Evolutionary conservation across 2,329 filamentous ascomycete species (phyloP).

Genomic region (Ceratocystis huliohia): DNA sequence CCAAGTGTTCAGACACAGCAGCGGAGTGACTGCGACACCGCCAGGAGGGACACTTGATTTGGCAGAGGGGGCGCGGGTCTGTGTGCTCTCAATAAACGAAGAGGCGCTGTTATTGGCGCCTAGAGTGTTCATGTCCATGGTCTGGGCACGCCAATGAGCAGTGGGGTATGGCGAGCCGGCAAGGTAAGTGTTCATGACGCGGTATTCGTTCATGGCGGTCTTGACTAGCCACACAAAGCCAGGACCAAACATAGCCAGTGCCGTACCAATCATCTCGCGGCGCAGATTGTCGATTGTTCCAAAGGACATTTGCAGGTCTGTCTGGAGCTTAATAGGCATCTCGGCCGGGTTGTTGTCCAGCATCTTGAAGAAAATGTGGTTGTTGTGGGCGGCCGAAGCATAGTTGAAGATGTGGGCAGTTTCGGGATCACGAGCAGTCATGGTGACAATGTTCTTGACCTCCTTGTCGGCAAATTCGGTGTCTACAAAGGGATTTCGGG

Average conservation of each 20-base stretch:
- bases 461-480: slow-evolving; percentile 49
- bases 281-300: slow-evolving; percentile 72
- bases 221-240: slow-evolving; percentile 94
- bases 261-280: slow-evolving; percentile 66
- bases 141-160: slow-evolving; percentile 66
- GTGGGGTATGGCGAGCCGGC: slow-evolving; percentile 78
- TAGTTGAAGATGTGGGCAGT: slow-evolving; percentile 82
- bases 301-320: slow-evolving; percentile 57
- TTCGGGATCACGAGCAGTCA: slow-evolving; percentile 64
- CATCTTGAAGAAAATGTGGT: slow-evolving; percentile 63
- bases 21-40: slow-evolving; percentile 55
- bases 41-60: slow-evolving; percentile 37
- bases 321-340: slow-evolving; percentile 45
- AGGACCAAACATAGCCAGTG: slow-evolving; percentile 85
- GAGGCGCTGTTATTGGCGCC: slow-evolving; percentile 32
- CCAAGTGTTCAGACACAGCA: slow-evolving; percentile 93
- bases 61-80: slow-evolving; percentile 17
- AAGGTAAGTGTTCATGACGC: slow-evolving; percentile 77
- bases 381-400: slow-evolving; percentile 94
- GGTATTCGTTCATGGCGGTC: slow-evolving; percentile 37
- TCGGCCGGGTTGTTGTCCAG: slow-evolving; percentile 33
- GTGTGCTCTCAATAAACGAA: slow-evolving; percentile 25
- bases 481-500: slow-evolving; percentile 33
- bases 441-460: slow-evolving; percentile 56
- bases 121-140: slow-evolving; percentile 56